Base-by-base conservation (phyloP, 2,329 filamentous ascomycete genomes). In the Trichoderma sp. region DNA sequence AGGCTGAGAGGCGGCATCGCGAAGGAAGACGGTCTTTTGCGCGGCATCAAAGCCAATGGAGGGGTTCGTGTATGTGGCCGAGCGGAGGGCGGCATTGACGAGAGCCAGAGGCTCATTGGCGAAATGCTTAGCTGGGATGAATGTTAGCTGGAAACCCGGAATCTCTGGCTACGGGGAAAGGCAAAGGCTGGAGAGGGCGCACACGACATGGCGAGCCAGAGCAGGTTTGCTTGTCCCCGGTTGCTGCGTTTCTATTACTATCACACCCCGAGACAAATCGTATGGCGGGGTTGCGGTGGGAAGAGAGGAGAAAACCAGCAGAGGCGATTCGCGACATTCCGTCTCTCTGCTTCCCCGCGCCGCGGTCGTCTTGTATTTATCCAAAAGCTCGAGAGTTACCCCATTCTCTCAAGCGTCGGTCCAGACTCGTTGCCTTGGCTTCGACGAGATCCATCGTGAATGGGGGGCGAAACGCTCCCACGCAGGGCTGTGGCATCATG, bases 21-120 rank as follows among this genome's bases (percentile, higher is more conserved):
- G 66, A 9, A 72, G 71, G 35, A 67, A 74, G 35, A 76, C 71
- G 25, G 72, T 74, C 59, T 76, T 76, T 56, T 76, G 73, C 17
- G 70, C 59, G 5, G 68, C 67, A 37, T 75, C 74, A 52, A 74
- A 68, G 25, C 69, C 67, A 34, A 76, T 70, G 53, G 74, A 75
- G 25, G 74, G 74, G 64, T 76, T 76, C 35, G 73, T 72, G 53
- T 74, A 69, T 35, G 73, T 75, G 19, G 73, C 68, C 35, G 73
- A 71, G 48, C 72, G 72, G 22, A 76, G 72, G 9, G 72, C 70
- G 29, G 72, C 71, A 37, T 70, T 67, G 34, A 74, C 72, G 42
- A 74, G 70, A 15, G 71, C 69, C 8, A 63, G 39, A 12, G 70
- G 50, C 48, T 74, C 71, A 52, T 72, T 70, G 64, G 68, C 70